phyloP scores from a whole-genome alignment of 2,329 filamentous ascomycete genomes.

The Trichoderma harzianum region DNA sequence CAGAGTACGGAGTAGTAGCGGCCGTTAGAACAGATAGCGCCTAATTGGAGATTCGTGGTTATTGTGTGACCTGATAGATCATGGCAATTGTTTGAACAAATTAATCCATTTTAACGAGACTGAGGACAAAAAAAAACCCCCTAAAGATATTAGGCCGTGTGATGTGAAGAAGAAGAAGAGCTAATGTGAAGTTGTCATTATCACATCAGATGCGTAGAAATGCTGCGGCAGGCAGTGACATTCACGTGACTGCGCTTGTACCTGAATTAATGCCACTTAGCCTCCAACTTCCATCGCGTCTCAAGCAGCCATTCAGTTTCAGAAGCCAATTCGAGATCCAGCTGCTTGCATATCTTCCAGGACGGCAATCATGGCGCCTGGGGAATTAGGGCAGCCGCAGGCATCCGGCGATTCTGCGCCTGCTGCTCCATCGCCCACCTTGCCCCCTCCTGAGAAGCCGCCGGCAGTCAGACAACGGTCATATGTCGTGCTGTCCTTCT shows the following conservation, averaged over 20 bases:
- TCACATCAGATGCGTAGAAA: not conserved
- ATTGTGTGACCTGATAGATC: not conserved
- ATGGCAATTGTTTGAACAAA: not conserved
- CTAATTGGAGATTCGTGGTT: not conserved
- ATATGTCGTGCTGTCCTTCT: conserved; percentile 81
- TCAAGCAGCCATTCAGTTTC: not conserved
- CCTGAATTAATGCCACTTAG: conserved; percentile 1
- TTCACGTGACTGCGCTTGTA: conserved; percentile 13
- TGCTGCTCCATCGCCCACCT: conserved; percentile 25
- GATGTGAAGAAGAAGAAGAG: not conserved
- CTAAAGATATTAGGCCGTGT: no score
- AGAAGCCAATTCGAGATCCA: not conserved
- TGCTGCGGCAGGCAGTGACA: not conserved
- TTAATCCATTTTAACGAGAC: not conserved
- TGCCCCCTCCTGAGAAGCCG: conserved; percentile 74
- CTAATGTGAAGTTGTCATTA: not conserved
- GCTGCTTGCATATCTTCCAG: not conserved
- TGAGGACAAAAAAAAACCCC: not conserved
- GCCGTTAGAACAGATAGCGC: not conserved
- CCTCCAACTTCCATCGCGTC: not conserved
- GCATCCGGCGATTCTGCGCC: conserved; percentile 23
- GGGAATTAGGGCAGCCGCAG: conserved; percentile 15
- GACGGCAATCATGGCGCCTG: conserved; percentile 18
- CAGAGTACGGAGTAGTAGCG: not conserved
- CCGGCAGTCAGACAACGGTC: conserved; percentile 67